A percentile compares a stretch with the other conserved stretches of the same genome.
phyloP scores from a whole-genome alignment of 257 asterid species.

The Parsonsia alboflavescens region DNA sequence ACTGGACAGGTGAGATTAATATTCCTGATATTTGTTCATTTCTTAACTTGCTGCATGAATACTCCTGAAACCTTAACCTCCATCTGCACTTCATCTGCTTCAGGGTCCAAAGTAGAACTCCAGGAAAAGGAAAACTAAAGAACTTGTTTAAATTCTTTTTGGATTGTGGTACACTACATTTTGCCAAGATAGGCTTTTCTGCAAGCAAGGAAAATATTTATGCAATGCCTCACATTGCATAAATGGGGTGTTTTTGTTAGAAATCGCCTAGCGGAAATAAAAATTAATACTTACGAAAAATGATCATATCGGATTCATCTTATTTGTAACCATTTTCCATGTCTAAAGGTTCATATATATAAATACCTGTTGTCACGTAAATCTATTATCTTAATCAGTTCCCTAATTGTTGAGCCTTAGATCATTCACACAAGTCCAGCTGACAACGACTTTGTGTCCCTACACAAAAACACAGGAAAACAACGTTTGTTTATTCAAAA shows the following conservation, averaged over 20 bases:
- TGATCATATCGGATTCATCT: too few species aligned
- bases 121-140: not conserved
- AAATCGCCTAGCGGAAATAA: too few species aligned
- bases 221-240: not conserved
- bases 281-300: too few species aligned
- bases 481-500: too few species aligned
- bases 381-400: too few species aligned
- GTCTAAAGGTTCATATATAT: too few species aligned
- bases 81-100: not conserved
- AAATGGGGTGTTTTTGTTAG: not conserved
- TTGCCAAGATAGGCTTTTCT: not conserved
- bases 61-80: not conserved
- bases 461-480: too few species aligned
- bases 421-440: too few species aligned
- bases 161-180: not conserved
- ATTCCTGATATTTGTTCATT: not conserved
- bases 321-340: too few species aligned
- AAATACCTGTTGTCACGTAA: too few species aligned
- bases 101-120: not conserved
- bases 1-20: constrained; percentile 80
- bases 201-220: not conserved
- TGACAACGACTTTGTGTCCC: too few species aligned
- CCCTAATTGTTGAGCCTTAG: too few species aligned
- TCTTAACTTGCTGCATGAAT: not conserved
- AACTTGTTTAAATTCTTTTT: not conserved